These are phyloP conservation scores for Grosmannia clavigera DNA, from an alignment of 2,329 filamentous ascomycete species.

Conservation along the genomic window DNA sequence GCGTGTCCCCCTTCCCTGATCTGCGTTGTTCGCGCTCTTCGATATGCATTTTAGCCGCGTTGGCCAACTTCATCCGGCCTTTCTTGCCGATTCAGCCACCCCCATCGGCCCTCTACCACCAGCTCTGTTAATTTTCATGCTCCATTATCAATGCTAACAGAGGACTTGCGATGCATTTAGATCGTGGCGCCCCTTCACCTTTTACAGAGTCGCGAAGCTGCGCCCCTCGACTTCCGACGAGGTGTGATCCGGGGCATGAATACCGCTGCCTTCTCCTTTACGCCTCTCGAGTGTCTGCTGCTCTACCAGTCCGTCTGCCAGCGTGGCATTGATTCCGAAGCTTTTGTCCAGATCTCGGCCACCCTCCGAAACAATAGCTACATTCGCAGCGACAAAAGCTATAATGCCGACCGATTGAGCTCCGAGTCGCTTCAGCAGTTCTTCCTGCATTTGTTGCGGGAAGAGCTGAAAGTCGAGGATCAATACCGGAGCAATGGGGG, in stretches of 20 bases:
- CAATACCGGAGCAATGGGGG: conserved; percentile 22
- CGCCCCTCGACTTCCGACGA: conserved; percentile 20
- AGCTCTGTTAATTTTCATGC: not conserved
- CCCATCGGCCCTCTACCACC: not conserved
- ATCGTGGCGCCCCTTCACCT: conserved; percentile 25
- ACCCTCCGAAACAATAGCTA: conserved; percentile 61
- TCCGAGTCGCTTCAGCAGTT: conserved; percentile 68
- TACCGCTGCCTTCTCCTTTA: conserved; percentile 16
- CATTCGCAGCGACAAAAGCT: conserved; percentile 56
- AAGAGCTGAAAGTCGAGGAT: conserved; percentile 51
- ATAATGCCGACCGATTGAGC: conserved; percentile 61
- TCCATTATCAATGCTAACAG: not conserved
- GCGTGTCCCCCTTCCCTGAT: not conserved
- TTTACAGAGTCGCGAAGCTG: conserved; percentile 20
- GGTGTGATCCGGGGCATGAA: conserved; percentile 24
- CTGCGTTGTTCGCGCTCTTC: not conserved
- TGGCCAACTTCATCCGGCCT: not conserved
- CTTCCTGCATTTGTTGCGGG: conserved; percentile 63
- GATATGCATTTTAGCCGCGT: not conserved
- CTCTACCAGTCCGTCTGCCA: conserved; percentile 21
- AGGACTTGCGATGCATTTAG: not conserved
- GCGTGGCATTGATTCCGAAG: conserved; percentile 18
- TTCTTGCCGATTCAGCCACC: not conserved
- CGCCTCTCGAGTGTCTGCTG: conserved; percentile 23
- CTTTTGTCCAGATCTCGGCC: conserved; percentile 29